Conservation (phyloP, 225 moss, liverwort and hornwort genomes). For the Antitrichia curtipendula region DNA sequence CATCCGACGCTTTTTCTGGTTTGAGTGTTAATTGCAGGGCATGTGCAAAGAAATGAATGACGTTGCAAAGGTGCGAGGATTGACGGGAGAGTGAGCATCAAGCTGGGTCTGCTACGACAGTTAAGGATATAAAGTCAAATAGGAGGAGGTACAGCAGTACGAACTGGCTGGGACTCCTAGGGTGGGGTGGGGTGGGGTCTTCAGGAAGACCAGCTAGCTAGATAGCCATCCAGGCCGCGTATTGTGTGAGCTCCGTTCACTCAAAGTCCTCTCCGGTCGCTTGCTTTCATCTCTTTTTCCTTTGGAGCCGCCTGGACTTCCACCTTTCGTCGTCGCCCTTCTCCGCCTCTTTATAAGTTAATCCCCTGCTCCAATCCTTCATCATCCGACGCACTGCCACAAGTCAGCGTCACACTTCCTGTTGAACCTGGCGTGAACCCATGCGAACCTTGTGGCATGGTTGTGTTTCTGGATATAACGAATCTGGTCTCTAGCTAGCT, state of each 20-base stretch:
- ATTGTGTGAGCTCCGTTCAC: not conserved
- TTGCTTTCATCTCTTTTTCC: slow-evolving; percentile 21
- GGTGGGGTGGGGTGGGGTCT: not conserved
- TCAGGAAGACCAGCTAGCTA: not conserved
- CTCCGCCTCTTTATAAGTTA: slow-evolving; percentile 8
- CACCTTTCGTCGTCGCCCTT: slow-evolving; percentile 9
- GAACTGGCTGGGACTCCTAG: not conserved
- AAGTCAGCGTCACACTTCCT: slow-evolving; percentile 4
- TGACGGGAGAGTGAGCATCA: not conserved
- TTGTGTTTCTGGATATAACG: not conserved
- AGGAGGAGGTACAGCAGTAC: not conserved
- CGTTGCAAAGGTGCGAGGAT: not conserved
- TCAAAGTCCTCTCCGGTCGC: slow-evolving; percentile 19
- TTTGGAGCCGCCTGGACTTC: slow-evolving; percentile 20
- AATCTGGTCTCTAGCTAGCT: not conserved
- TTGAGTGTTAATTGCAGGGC: not conserved
- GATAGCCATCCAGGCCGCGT: not conserved
- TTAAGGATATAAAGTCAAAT: slow-evolving; percentile 16
- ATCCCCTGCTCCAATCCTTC: not conserved
- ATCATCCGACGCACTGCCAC: not conserved
- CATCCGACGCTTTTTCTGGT: not conserved
- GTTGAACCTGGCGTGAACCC: not conserved
- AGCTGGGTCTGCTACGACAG: not conserved
- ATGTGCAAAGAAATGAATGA: not conserved
- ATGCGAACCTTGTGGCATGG: not conserved